These are phyloP conservation scores for Tulasnella sp. DNA, from an alignment of 768 basidiomycete species.

Conservation along the genomic window DNA sequence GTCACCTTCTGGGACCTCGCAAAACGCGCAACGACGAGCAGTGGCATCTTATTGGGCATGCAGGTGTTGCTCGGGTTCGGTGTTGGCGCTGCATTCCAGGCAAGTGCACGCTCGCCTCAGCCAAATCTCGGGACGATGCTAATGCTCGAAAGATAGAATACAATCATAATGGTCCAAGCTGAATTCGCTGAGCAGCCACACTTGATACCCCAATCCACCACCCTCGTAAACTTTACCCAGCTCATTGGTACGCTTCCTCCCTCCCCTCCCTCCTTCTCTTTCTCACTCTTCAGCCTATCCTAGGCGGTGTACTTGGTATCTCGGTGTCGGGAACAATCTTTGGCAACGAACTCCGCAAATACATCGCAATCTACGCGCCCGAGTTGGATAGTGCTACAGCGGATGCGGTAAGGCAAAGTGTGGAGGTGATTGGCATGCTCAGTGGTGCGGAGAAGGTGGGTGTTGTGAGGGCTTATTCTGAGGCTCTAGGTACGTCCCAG, in stretches of 20 bases:
- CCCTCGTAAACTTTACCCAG: too few species aligned
- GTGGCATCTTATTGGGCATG: constrained; percentile 25
- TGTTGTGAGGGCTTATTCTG: constrained; percentile 20
- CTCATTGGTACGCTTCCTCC: neutral
- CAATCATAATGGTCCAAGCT: too few species aligned
- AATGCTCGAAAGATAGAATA: too few species aligned
- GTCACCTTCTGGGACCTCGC: constrained; percentile 21
- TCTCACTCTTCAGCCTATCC: too few species aligned
- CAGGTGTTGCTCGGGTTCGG: constrained; percentile 32
- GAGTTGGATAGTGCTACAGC: constrained; percentile 18
- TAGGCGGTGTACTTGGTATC: constrained; percentile 10
- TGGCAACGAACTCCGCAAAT: constrained; percentile 24
- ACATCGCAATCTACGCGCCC: constrained; percentile 24
- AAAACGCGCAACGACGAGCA: neutral
- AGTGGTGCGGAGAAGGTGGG: constrained; percentile 14
- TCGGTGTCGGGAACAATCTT: constrained; percentile 15
- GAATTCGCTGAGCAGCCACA: too few species aligned
- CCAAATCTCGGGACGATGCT: too few species aligned
- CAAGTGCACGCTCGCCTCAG: neutral
- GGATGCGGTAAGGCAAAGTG: constrained; percentile 22
- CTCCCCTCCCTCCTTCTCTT: neutral
- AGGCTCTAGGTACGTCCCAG: constrained; percentile 4
- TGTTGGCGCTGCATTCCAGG: constrained; percentile 27
- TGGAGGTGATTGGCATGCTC: constrained; percentile 25
- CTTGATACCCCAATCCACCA: too few species aligned